phyloP scores from a whole-genome alignment of 2,329 filamentous ascomycete genomes.

The Ophiostoma sp. region DNA sequence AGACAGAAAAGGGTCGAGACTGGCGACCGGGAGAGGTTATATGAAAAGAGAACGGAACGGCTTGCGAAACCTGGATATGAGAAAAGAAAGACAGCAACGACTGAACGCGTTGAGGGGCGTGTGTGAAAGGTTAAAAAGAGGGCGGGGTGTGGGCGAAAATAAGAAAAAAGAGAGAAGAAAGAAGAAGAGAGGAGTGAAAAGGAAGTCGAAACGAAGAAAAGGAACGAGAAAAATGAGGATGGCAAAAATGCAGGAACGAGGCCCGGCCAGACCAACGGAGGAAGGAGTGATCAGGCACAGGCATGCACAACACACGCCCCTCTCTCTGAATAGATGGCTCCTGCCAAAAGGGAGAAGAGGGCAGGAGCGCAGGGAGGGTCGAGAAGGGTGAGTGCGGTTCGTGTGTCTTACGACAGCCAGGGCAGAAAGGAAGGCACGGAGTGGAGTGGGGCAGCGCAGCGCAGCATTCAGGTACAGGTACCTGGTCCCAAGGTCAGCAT shows the following conservation, averaged over 20 bases:
- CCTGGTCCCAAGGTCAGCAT: constrained; percentile 3
- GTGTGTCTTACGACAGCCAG: constrained; percentile 10
- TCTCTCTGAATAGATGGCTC: not conserved
- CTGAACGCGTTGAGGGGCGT: constrained; percentile 21
- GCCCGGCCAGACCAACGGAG: constrained; percentile 3
- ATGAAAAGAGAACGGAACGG: constrained; percentile 28
- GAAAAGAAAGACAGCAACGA: constrained; percentile 21
- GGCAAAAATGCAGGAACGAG: constrained; percentile 7
- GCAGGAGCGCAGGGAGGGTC: constrained; percentile 6
- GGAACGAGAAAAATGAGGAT: not conserved
- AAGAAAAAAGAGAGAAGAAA: constrained; percentile 6
- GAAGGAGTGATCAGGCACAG: constrained; percentile 7
- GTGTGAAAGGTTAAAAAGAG: not conserved
- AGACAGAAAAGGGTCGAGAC: constrained; percentile 24
- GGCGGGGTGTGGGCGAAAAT: constrained; percentile 11
- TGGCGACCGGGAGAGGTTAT: constrained; percentile 26
- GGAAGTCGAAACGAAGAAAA: constrained; percentile 7
- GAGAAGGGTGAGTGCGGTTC: not conserved
- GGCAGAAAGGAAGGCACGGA: constrained; percentile 2
- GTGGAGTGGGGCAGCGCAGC: not conserved
- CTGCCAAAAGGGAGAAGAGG: constrained; percentile 6
- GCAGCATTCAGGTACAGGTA: not conserved
- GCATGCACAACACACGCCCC: not conserved
- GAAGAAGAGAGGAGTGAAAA: not conserved
- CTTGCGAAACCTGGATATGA: constrained; percentile 10